A percentile compares a stretch with the other conserved stretches of the same genome.
Conservation (phyloP, 371 early-diverging fungal genomes). For the Mucor sp. region DNA sequence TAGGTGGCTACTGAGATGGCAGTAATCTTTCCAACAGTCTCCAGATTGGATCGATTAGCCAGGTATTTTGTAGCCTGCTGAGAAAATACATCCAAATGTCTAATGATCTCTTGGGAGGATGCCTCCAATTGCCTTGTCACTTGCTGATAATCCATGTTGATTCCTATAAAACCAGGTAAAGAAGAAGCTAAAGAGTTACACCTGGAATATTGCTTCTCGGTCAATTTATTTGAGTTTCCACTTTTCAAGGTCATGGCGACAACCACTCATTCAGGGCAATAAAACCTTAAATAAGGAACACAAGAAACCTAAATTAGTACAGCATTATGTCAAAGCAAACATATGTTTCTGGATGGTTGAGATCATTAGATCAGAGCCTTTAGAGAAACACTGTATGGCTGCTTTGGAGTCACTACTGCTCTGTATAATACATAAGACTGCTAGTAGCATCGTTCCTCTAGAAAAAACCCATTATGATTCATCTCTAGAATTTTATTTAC, state of each 20-base stretch:
- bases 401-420: no score
- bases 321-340: no score
- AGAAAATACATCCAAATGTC: not conserved
- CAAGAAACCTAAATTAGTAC: not conserved
- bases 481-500: no score
- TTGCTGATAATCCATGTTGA: not conserved
- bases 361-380: no score
- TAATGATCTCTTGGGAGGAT: not conserved
- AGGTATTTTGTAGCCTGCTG: constrained; percentile 10
- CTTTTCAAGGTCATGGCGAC: not conserved
- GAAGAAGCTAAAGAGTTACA: not conserved
- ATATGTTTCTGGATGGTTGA: no score
- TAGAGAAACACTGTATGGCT: no score
- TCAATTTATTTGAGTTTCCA: not conserved
- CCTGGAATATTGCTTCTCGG: not conserved
- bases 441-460: no score
- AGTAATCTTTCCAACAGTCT: constrained; percentile 18
- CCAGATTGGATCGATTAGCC: constrained; percentile 6
- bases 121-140: not conserved
- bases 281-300: not conserved
- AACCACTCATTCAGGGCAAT: not conserved
- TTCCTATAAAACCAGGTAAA: not conserved
- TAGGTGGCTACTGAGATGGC: constrained; percentile 20
- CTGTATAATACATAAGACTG: no score
- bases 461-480: no score